These are phyloP conservation scores for Mucor velutinosus DNA, from an alignment of 371 early-diverging fungal species.

Conservation along the genomic window DNA sequence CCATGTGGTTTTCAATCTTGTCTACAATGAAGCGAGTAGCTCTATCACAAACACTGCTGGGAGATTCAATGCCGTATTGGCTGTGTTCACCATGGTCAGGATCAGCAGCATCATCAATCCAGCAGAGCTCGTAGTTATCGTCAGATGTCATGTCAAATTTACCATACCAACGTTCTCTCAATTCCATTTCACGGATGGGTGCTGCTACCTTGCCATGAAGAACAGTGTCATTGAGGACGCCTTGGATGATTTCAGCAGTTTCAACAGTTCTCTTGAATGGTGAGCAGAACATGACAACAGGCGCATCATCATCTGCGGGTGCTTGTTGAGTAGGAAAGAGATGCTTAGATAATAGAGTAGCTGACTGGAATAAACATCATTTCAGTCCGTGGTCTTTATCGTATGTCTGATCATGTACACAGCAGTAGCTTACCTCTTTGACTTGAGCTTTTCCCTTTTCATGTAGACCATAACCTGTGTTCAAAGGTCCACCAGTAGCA, in stretches of 20 bases:
- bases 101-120: constrained; percentile 37
- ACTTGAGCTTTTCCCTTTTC: constrained; percentile 49
- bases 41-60: constrained; percentile 43
- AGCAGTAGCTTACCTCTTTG: constrained; percentile 25
- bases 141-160: constrained; percentile 47
- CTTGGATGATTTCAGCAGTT: constrained; percentile 46
- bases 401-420: neutral
- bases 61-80: constrained; percentile 34
- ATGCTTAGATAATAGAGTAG: constrained; percentile 32
- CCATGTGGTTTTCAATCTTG: constrained; percentile 42
- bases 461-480: constrained; percentile 48
- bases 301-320: constrained; percentile 18
- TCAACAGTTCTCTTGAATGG: constrained; percentile 50
- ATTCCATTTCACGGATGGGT: constrained; percentile 28
- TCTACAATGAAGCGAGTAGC: constrained; percentile 41
- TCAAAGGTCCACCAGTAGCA: constrained; percentile 41
- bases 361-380: constrained; percentile 22
- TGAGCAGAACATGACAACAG: constrained; percentile 43
- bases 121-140: constrained; percentile 39
- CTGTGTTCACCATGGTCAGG: constrained; percentile 50
- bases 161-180: constrained; percentile 51
- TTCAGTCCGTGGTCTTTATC: neutral
- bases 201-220: constrained; percentile 12
- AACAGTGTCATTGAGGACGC: constrained; percentile 34
- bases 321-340: constrained; percentile 25